phyloP scores from a whole-genome alignment of 495 filamentous ascomycete species.

The Lichenothelia convexa region DNA sequence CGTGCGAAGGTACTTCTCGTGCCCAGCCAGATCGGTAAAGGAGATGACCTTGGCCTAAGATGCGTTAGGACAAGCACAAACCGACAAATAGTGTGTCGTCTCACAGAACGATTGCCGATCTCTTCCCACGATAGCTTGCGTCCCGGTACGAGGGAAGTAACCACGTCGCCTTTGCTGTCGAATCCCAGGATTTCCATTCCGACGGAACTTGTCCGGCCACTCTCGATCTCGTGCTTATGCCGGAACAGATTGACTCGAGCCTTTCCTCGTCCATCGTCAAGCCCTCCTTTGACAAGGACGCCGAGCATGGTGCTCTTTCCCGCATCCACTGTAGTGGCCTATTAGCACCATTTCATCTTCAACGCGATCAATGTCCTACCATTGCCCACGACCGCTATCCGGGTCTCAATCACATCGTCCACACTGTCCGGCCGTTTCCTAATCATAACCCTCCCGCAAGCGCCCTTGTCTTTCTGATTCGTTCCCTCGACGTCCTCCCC shows the following conservation, averaged over 20 bases:
- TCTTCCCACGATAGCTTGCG: conserved; percentile 92
- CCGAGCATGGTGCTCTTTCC: conserved; percentile 96
- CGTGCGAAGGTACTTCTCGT: conserved; percentile 87
- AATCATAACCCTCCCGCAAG: conserved; percentile 68
- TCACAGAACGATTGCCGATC: conserved; percentile 75
- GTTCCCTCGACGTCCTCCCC: conserved; percentile 43
- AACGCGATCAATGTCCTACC: conserved; percentile 23
- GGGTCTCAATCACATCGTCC: conserved; percentile 85
- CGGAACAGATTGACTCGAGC: conserved; percentile 92
- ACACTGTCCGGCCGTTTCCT: conserved; percentile 51
- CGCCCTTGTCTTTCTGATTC: conserved; percentile 47
- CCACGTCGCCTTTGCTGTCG: conserved; percentile 69
- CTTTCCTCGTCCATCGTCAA: conserved; percentile 89
- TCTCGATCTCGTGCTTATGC: conserved; percentile 95
- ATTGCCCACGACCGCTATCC: conserved; percentile 94
- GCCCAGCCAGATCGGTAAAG: conserved; percentile 89
- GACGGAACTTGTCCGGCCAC: conserved; percentile 84
- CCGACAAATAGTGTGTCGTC: conserved; percentile 1
- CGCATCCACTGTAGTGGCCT: conserved; percentile 48
- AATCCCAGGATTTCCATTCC: conserved; percentile 99
- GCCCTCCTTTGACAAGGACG: conserved; percentile 83
- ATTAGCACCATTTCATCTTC: conserved; percentile 2
- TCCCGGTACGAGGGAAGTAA: conserved; percentile 63
- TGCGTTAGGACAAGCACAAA: conserved; percentile 2
- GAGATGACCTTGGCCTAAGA: conserved; percentile 69